Evolutionary conservation across 192 early-diverging fungal genomes (phyloP).

Genomic region (Backusella sp.): DNA sequence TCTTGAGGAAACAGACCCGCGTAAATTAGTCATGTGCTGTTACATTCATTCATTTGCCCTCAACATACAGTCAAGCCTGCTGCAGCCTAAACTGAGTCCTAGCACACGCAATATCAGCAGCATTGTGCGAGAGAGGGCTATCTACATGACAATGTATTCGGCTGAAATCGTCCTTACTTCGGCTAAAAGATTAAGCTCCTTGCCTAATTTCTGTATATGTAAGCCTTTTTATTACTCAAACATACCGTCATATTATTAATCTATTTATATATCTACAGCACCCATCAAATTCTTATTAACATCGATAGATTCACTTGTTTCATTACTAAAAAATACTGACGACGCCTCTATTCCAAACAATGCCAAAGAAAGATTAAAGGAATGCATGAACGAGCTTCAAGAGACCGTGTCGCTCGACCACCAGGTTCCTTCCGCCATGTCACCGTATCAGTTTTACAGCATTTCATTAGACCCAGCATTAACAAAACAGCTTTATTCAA

Average conservation of each 20-base stretch:
- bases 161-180: neutral
- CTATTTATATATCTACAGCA: neutral
- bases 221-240: neutral
- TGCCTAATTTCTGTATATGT: neutral
- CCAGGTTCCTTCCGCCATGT: neutral
- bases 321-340: neutral
- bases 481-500: neutral
- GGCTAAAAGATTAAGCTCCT: neutral
- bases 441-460: neutral
- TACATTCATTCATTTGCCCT: neutral
- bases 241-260: neutral
- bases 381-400: neutral
- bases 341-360: slow-evolving; percentile 1
- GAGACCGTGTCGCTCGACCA: neutral
- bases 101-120: neutral
- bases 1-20: neutral
- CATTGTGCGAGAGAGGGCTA: slow-evolving; percentile 2
- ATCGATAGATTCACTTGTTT: slow-evolving; percentile 7
- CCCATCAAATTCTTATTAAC: neutral
- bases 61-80: neutral
- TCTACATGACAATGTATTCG: neutral
- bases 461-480: slow-evolving; percentile 2
- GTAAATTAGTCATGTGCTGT: slow-evolving; percentile 8
- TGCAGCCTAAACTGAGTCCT: neutral
- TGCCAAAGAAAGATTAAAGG: neutral